Evolutionary conservation across 148 eudicot species (phyloP).

Genomic region (Fagopyrum esculentum): DNA sequence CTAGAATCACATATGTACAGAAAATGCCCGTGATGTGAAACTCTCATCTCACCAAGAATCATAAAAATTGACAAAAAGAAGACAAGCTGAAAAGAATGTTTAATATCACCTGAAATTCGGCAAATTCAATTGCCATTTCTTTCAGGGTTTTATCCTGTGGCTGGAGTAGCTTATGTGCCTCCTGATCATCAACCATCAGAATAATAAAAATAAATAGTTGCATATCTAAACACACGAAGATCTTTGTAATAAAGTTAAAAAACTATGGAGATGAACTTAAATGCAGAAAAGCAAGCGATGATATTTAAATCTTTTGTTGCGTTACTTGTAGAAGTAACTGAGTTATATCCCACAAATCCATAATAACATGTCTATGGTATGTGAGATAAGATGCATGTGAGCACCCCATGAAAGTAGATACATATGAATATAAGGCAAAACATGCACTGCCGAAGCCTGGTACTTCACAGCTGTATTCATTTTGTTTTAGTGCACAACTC

Average conservation of each 20-base stretch:
- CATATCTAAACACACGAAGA: not conserved
- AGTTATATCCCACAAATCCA: not conserved
- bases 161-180: conserved; percentile 78
- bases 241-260: not conserved
- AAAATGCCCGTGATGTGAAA: not conserved
- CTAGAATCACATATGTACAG: not conserved
- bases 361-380: not conserved
- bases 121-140: conserved; percentile 88
- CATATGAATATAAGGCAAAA: not conserved
- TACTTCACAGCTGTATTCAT: not conserved
- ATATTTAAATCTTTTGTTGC: not conserved
- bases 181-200: conserved; percentile 35
- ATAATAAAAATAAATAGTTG: not conserved
- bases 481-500: not conserved
- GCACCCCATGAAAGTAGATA: not conserved
- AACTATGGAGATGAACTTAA: not conserved
- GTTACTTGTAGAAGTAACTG: not conserved
- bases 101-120: conserved; percentile 72
- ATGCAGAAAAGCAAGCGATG: not conserved
- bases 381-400: not conserved
- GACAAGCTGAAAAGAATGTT: conserved; percentile 1
- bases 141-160: conserved; percentile 77
- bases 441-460: not conserved
- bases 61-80: not conserved
- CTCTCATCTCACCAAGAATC: not conserved